Evolutionary conservation across 441 rosid genomes (phyloP), one percentile per base, ranked within the genome.

Genomic region (Populus trichocarpa): DNA sequence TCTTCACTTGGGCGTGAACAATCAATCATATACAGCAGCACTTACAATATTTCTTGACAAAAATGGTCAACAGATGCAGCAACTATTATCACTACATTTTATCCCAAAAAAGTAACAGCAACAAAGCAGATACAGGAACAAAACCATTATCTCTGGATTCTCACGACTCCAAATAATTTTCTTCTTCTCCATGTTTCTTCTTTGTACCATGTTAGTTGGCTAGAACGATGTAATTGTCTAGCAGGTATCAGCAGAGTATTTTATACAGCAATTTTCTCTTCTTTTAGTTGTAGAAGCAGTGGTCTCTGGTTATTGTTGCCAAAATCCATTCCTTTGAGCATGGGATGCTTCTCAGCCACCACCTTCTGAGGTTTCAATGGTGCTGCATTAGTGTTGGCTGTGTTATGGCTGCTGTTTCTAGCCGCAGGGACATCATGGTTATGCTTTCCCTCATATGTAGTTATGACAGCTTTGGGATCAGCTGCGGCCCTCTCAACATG

Each of bases 401-500:
- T 74, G 71, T 71, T 82, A 80, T 85, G 87, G 88, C 87, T 79
- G 83, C 91, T 83, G 85, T 83, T 83, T 83, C 90, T 88, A 71
- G 91, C 88, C 14, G 91, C 95, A 4, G 93, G 95, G 77, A 89
- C 87, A 65, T 88, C 88, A 42, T 91, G 93, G 70, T 85, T 88
- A 77, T 91, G 95, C 74, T 91, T 91, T 75, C 95, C 95, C 75
- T 89, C 95, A 0, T 91, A 91, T 33, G 92, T 86, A 36, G 90
- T 91, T 46, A 91, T 67, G 25, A 89, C 92, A 35, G 82, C 87
- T 75, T 89, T 89, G 25, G 89, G 86, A 76, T 89, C 86, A 18
- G 89, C 84, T 40, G 91, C 84, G 40, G 91, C 95, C 86, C 93
- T 88, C 77, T 91, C 95, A 20, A 91, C 92, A 74, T 91, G 93